phyloP scores from a whole-genome alignment of 2,329 filamentous ascomycete genomes.

The Uncinocarpus reesii region DNA sequence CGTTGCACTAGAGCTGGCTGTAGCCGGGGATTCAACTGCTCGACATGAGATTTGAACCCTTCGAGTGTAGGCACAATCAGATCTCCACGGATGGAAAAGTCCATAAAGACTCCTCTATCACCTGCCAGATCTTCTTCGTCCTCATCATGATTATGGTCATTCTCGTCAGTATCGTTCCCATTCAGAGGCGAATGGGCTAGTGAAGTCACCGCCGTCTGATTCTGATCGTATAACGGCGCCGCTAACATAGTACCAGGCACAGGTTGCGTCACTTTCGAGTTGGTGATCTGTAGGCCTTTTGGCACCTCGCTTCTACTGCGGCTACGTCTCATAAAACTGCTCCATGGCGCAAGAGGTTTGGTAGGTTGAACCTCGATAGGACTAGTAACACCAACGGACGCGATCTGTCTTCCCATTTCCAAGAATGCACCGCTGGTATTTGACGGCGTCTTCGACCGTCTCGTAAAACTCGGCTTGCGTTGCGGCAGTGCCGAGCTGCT shows the following conservation, averaged over 20 bases:
- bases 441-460: slow-evolving; percentile 32
- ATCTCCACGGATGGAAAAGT: slow-evolving; percentile 53
- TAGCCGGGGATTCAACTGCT: slow-evolving; percentile 63
- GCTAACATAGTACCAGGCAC: slow-evolving; percentile 46
- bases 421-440: slow-evolving; percentile 35
- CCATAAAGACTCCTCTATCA: slow-evolving; percentile 52
- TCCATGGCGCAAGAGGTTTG: slow-evolving; percentile 33
- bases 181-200: not conserved
- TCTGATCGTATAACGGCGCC: slow-evolving; percentile 34
- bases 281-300: slow-evolving; percentile 26
- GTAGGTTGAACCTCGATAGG: slow-evolving; percentile 46
- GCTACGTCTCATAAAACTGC: slow-evolving; percentile 38
- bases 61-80: slow-evolving; percentile 60
- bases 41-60: slow-evolving; percentile 67
- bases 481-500: slow-evolving; percentile 25
- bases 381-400: slow-evolving; percentile 42
- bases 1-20: slow-evolving; percentile 62
- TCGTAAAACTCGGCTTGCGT: slow-evolving; percentile 32
- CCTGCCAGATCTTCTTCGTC: slow-evolving; percentile 48
- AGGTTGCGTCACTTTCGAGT: slow-evolving; percentile 41
- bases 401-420: slow-evolving; percentile 38
- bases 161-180: slow-evolving; percentile 26
- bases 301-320: slow-evolving; percentile 50
- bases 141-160: slow-evolving; percentile 39
- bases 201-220: not conserved